These are phyloP conservation scores for Syzygium malaccense DNA, from an alignment of 441 rosid genomes.

Conservation along the genomic window DNA sequence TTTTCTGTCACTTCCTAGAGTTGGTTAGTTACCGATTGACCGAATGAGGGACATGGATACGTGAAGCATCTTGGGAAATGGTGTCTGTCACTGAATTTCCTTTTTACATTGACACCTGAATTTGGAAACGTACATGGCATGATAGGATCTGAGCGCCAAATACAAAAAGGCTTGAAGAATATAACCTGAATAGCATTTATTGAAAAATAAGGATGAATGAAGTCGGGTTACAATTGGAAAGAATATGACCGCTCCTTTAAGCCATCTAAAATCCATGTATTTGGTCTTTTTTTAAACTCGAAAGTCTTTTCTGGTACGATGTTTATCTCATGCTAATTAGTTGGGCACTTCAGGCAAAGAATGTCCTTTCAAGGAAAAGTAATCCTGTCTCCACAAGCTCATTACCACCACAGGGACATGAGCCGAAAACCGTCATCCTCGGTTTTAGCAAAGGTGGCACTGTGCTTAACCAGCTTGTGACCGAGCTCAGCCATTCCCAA, in stretches of 20 bases:
- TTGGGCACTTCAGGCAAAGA: constrained; percentile 29
- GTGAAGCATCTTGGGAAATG: background rate
- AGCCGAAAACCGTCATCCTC: constrained; percentile 50
- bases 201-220: background rate
- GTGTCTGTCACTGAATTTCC: background rate
- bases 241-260: background rate
- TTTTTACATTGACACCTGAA: background rate
- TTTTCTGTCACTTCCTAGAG: background rate
- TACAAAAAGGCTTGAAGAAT: background rate
- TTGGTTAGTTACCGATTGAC: background rate
- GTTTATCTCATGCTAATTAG: background rate
- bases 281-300: background rate
- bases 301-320: background rate
- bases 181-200: background rate
- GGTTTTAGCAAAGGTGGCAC: constrained; percentile 97
- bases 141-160: background rate
- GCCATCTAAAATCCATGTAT: background rate
- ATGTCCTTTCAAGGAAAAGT: constrained; percentile 16
- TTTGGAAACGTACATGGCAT: background rate
- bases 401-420: constrained; percentile 4
- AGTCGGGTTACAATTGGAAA: background rate
- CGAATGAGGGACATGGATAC: background rate
- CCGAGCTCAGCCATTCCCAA: constrained; percentile 48
- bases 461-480: constrained; percentile 73
- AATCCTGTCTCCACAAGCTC: background rate